Conservation (phyloP, 306 rosid genomes). For the Lathyrus tuberosus region DNA sequence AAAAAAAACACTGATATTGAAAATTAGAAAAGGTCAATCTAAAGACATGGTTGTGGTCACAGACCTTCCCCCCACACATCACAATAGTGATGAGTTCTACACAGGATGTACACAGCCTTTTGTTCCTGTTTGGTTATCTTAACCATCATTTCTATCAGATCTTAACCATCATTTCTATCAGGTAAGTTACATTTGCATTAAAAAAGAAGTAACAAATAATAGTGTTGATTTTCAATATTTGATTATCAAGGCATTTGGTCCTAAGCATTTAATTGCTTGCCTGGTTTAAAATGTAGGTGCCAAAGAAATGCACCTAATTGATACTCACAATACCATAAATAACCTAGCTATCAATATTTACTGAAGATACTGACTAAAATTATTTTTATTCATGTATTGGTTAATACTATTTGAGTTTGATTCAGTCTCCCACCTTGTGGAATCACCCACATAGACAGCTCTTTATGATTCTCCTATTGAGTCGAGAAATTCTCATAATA, state of each 20-base stretch:
- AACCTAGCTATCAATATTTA: neutral
- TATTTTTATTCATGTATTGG: neutral
- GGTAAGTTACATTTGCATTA: neutral
- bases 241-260: neutral
- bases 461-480: no score
- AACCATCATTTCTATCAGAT: no score
- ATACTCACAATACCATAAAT: neutral
- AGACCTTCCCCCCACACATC: neutral
- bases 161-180: no score
- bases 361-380: conserved; percentile 1
- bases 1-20: conserved; percentile 4
- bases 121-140: no score
- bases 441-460: neutral
- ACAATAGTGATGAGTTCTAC: no score
- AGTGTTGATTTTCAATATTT: conserved; percentile 11
- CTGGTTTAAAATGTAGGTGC: conserved; percentile 3
- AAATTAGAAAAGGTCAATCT: conserved; percentile 3
- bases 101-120: no score
- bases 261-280: neutral
- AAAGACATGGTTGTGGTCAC: neutral
- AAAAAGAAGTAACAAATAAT: neutral
- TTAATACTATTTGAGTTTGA: neutral
- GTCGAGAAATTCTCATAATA: no score
- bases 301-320: conserved; percentile 8
- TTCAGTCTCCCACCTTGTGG: conserved; percentile 6